These are phyloP conservation scores for Globisporangium cystogenes DNA, from an alignment of 352 stramenopile genomes.

Conservation along the genomic window DNA sequence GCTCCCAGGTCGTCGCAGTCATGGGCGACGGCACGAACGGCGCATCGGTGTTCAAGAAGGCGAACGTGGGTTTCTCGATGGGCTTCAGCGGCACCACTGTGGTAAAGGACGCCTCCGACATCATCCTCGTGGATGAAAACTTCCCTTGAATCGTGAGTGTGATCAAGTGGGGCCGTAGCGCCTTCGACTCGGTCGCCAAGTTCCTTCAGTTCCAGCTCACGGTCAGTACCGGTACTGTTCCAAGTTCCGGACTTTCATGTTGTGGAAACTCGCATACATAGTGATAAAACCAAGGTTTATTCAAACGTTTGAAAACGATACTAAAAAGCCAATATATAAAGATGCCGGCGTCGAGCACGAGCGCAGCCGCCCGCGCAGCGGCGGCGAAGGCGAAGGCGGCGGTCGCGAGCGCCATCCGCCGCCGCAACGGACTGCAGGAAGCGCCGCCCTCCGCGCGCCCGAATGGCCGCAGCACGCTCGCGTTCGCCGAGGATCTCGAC, in stretches of 20 bases:
- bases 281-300: too few relatives aligned
- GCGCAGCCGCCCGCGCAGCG: not conserved
- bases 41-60: slow-evolving; percentile 93
- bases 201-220: slow-evolving; percentile 99
- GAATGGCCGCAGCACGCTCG: not conserved
- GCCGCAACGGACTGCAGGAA: slow-evolving; percentile 9
- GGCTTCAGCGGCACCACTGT: slow-evolving; percentile 95
- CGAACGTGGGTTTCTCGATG: slow-evolving; percentile 97
- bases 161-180: slow-evolving; percentile 94
- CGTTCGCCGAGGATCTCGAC: slow-evolving; percentile 20
- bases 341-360: not conserved
- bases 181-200: slow-evolving; percentile 97
- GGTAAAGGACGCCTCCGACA: slow-evolving; percentile 94
- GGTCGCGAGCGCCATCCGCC: slow-evolving; percentile 14
- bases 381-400: slow-evolving; percentile 11
- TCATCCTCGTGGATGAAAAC: slow-evolving; percentile 96
- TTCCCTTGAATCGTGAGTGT: slow-evolving; percentile 96
- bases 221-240: too few relatives aligned
- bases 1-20: slow-evolving; percentile 90
- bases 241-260: too few relatives aligned
- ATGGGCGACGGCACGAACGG: slow-evolving; percentile 98
- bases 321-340: too few relatives aligned
- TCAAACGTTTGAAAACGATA: slow-evolving; percentile 1
- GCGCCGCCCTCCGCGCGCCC: not conserved
- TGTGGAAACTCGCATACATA: too few relatives aligned